A percentile compares a stretch with the other conserved stretches of the same genome.
Conservation (phyloP, 331 rosid genomes). For the Cydonia oblonga region DNA sequence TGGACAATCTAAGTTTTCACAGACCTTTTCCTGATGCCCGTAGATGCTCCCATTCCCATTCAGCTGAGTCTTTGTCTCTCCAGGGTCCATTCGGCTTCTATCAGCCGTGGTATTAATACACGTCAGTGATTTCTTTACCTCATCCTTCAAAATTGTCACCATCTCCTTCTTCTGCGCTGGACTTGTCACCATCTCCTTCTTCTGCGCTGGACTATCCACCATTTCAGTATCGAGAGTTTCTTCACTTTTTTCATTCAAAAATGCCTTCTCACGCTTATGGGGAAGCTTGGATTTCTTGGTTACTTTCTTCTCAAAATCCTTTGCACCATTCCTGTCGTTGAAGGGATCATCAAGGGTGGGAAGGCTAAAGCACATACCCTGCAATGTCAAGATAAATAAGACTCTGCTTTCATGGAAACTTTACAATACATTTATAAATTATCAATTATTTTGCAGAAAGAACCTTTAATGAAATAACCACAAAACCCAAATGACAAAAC, state of each 20-base stretch:
- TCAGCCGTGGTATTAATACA: background rate
- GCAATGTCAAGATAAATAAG: slow-evolving; percentile 6
- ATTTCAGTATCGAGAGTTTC: slow-evolving; percentile 10
- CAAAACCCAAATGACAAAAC: too few species aligned
- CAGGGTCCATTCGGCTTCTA: slow-evolving; percentile 8
- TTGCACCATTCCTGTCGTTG: slow-evolving; percentile 55
- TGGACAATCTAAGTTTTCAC: slow-evolving; percentile 40
- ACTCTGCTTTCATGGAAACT: too few species aligned
- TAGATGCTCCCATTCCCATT: slow-evolving; percentile 10
- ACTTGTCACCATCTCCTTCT: slow-evolving; percentile 4
- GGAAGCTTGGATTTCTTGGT: slow-evolving; percentile 17
- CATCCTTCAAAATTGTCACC: slow-evolving; percentile 10
- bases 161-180: slow-evolving; percentile 1
- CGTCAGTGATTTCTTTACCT: background rate
- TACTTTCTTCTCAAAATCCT: slow-evolving; percentile 19
- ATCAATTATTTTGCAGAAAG: too few species aligned
- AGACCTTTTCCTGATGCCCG: slow-evolving; percentile 11
- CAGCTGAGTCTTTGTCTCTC: slow-evolving; percentile 14
- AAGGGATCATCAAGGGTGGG: slow-evolving; percentile 83
- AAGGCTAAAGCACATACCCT: slow-evolving; percentile 97
- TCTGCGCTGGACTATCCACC: slow-evolving; percentile 1
- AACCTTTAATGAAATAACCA: too few species aligned
- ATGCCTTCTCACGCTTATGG: slow-evolving; percentile 12
- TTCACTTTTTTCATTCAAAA: slow-evolving; percentile 25
- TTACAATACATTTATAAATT: too few species aligned